A percentile compares a stretch with the other conserved stretches of the same genome.
phyloP scores from a whole-genome alignment of 2,329 filamentous ascomycete genomes.

The Cryoendolithus antarcticus region DNA sequence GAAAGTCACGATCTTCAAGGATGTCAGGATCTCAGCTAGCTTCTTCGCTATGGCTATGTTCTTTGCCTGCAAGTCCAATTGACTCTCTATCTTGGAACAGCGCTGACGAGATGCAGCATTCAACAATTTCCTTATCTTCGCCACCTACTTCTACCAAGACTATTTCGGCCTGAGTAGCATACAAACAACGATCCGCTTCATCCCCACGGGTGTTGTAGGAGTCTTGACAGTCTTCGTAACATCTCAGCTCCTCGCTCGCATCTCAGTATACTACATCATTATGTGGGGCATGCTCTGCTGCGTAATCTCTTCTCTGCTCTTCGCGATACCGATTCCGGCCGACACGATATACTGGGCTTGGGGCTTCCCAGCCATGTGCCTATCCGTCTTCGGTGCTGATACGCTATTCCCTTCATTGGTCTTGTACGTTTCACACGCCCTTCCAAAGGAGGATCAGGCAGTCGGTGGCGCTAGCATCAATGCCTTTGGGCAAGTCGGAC shows the following conservation, averaged over 20 bases:
- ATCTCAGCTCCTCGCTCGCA: slow-evolving; percentile 43
- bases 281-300: slow-evolving; percentile 46
- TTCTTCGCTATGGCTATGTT: slow-evolving; percentile 56
- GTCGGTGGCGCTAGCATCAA: slow-evolving; percentile 58
- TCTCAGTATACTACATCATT: slow-evolving; percentile 47
- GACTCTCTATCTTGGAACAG: no score
- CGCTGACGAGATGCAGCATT: slow-evolving; percentile 31
- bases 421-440: slow-evolving; percentile 51
- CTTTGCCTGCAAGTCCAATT: slow-evolving; percentile 32
- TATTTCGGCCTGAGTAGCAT: slow-evolving; percentile 49
- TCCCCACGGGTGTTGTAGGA: slow-evolving; percentile 52
- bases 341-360: slow-evolving; percentile 55
- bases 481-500: slow-evolving; percentile 51
- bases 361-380: slow-evolving; percentile 52
- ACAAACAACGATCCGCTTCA: slow-evolving; percentile 57
- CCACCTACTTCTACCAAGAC: slow-evolving; percentile 58
- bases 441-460: slow-evolving; percentile 53
- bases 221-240: slow-evolving; percentile 45
- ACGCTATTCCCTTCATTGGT: slow-evolving; percentile 54
- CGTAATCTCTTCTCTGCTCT: slow-evolving; percentile 45
- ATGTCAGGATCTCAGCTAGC: slow-evolving; percentile 47
- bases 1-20: slow-evolving; percentile 52
- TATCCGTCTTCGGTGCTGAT: slow-evolving; percentile 55
- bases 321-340: slow-evolving; percentile 50
- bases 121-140: slow-evolving; percentile 55